These are phyloP conservation scores for Talaromyces liani DNA, from an alignment of 495 filamentous ascomycete species.

Conservation along the genomic window DNA sequence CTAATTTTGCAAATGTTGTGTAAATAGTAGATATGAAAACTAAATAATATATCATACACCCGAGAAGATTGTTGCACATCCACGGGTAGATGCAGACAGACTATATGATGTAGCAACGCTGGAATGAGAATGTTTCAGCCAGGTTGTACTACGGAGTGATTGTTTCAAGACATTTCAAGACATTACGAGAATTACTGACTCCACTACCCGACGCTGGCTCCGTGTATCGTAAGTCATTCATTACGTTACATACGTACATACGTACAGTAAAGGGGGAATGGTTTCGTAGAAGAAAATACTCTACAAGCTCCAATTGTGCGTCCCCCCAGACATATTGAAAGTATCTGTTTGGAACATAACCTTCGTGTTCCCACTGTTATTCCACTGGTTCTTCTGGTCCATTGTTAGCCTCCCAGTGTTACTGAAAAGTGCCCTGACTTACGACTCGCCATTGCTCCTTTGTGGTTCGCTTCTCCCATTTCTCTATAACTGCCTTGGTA, in stretches of 20 bases:
- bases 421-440: too few species aligned
- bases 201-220: not conserved
- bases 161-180: not conserved
- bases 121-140: not conserved
- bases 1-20: not conserved
- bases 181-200: not conserved
- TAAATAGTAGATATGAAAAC: not conserved
- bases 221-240: not conserved
- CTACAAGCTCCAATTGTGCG: too few species aligned
- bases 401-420: too few species aligned
- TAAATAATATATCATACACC: not conserved
- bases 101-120: not conserved
- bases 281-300: not conserved
- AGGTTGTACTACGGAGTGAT: too few species aligned
- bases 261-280: not conserved
- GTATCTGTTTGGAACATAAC: too few species aligned
- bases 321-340: too few species aligned
- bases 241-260: not conserved
- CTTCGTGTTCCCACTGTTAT: too few species aligned
- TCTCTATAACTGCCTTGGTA: slow-evolving; percentile 16
- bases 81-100: not conserved
- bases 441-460: too few species aligned
- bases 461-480: not conserved
- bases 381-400: too few species aligned
- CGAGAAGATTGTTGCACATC: not conserved